Evolutionary conservation across 495 filamentous ascomycete genomes (phyloP), one percentile per base, ranked within the genome.

Genomic region (Penicillium riverlandense): DNA sequence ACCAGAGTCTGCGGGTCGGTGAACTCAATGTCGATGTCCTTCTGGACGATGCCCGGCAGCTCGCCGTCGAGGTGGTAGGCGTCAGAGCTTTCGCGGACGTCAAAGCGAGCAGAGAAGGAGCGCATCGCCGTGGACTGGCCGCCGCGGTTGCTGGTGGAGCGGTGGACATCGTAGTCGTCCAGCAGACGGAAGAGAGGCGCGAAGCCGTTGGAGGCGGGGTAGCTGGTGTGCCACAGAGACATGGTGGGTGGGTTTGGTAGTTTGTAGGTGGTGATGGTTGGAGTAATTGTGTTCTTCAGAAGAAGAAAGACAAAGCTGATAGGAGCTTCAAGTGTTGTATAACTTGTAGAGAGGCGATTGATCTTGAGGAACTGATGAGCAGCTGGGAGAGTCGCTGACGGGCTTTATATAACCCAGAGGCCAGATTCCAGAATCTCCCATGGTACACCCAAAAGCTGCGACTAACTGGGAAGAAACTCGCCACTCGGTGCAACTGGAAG

Each of bases 21-120:
- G 75, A 95, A 95, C 59, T 95, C 88, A 53, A 96, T 86, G 49
- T 79, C 66, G 53, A 96, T 67, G 57, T 94, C 74, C 47, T 90
- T 79, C 59, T 88, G 85, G 35, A 84, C 75, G 41, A 91, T 71
- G 29, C 90, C 91, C 0, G 90, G 88, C 0, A 96, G 78, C 67
- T 96, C 91, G 57, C 88, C 90, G 59, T 94, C 83, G 6, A 97
- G 79, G 56, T 90, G 83, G 67, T 91, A 96, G 52, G 69, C 63
- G 7, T 80, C 62, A 37, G 75, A 69, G 15, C 70, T 73, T 67
- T 96, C 90, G 48, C 76, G 77, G 45, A 95, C 72, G 61, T 96
- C 90, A 66, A 96, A 95, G 55, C 80, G 79, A 27, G 87, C 88
- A 6, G 72, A 65, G 69, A 90, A 90, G 29, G 75, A 66, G 38